phyloP scores from a whole-genome alignment of 2,329 filamentous ascomycete genomes.

The Boeremia lycopersici region DNA sequence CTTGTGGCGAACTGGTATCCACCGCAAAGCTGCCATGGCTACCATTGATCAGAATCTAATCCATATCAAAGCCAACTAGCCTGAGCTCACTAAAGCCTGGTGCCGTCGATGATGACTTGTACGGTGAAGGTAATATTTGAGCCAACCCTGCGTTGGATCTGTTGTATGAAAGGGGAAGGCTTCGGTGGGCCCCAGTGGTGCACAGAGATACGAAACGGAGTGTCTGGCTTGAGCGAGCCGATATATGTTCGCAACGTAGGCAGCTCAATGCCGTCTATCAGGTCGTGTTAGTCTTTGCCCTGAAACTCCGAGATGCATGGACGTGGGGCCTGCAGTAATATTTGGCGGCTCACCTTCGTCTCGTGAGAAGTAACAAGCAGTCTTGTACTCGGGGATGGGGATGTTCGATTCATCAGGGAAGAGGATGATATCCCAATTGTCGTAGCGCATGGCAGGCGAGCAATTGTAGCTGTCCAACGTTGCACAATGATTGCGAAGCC shows the following conservation, averaged over 20 bases:
- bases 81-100: slow-evolving; percentile 36
- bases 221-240: slow-evolving; percentile 29
- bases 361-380: slow-evolving; percentile 71
- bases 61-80: slow-evolving; percentile 5
- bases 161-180: slow-evolving; percentile 33
- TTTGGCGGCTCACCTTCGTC: slow-evolving; percentile 46
- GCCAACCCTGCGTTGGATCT: slow-evolving; percentile 28
- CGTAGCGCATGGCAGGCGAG: slow-evolving; percentile 72
- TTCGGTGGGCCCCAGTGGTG: slow-evolving; percentile 42
- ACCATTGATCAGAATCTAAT: slow-evolving; percentile 28
- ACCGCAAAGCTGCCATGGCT: slow-evolving; percentile 39
- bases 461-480: slow-evolving; percentile 20
- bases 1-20: slow-evolving; percentile 37
- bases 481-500: slow-evolving; percentile 18
- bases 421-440: slow-evolving; percentile 84
- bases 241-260: slow-evolving; percentile 43
- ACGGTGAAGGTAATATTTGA: slow-evolving; percentile 37
- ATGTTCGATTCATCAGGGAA: slow-evolving; percentile 71
- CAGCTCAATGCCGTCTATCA: slow-evolving; percentile 36
- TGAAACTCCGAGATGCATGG: not conserved
- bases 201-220: slow-evolving; percentile 44
- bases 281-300: not conserved
- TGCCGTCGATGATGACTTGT: slow-evolving; percentile 39
- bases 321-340: not conserved
- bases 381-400: slow-evolving; percentile 82